Evolutionary conservation across 2,329 filamentous ascomycete genomes (phyloP).

Genomic region (Pestalotiopsis sp.): DNA sequence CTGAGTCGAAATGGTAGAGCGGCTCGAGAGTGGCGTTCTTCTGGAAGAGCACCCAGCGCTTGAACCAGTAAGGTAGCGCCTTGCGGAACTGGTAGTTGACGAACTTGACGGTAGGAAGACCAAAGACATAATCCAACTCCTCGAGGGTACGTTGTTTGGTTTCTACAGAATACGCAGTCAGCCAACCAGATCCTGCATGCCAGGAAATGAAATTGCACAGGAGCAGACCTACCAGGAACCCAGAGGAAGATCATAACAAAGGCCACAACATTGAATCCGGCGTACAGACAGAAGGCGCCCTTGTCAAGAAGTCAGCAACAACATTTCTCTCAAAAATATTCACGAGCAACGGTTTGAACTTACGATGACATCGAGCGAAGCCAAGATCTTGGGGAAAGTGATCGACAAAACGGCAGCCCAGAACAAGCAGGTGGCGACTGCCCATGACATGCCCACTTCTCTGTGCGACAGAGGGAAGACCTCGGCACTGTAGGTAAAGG

Average conservation of each 20-base stretch:
- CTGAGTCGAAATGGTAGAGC: constrained; percentile 44
- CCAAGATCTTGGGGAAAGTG: constrained; percentile 58
- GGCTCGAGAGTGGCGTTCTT: constrained; percentile 48
- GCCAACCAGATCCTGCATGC: background rate
- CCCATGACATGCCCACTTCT: constrained; percentile 69
- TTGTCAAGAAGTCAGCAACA: background rate
- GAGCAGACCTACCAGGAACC: constrained; percentile 46
- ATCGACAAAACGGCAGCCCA: constrained; percentile 60
- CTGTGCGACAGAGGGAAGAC: constrained; percentile 69
- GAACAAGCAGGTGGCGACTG: constrained; percentile 64
- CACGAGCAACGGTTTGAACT: background rate
- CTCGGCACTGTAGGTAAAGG: constrained; percentile 66
- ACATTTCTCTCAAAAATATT: background rate
- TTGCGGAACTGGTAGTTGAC: constrained; percentile 59
- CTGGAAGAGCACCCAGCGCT: constrained; percentile 56
- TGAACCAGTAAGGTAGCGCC: constrained; percentile 63
- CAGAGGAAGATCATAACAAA: constrained; percentile 59
- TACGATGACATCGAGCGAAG: constrained; percentile 36
- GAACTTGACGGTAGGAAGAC: constrained; percentile 60
- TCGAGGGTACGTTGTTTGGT: constrained; percentile 62
- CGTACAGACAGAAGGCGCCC: constrained; percentile 57
- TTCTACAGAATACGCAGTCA: background rate
- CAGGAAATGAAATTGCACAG: background rate
- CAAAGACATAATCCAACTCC: constrained; percentile 64
- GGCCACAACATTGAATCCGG: constrained; percentile 57